Base-by-base conservation (phyloP, 345 rosid genomes). In the Turnera subulata region DNA sequence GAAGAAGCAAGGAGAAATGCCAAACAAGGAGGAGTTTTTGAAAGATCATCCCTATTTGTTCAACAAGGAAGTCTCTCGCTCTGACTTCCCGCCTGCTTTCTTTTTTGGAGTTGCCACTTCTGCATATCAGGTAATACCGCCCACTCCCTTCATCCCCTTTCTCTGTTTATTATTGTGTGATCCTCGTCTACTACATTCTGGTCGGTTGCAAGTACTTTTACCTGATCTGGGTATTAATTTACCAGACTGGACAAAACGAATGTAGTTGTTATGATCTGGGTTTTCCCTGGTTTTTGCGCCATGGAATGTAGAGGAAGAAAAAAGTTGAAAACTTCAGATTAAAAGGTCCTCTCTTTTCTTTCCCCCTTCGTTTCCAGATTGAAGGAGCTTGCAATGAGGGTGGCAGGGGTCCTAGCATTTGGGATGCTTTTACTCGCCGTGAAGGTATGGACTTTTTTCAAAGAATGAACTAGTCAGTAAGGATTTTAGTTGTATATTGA, bases 31-130 rank as follows among this genome's bases (percentile, higher is more conserved):
- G n/a, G 40, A 60, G 26, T 21, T 65, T 6, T 54, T 65, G 39
- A 63, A 46, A 42, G 64, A 56, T 9, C 47, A 46, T 49, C 35
- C 29, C 9, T 53, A 61, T 61, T 20, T 61, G 32, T 47, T 39
- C 13, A 9, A 23, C 2, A 62, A 18, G 47, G 43, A 62, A 45
- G 51, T 73, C 32, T 58, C 66, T 49, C 72, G 76, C 63, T 50
- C 58, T 55, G 70, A 83, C 21, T 83, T 83, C 71, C 85, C 83
- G 45, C 66, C 80, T 37, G 26, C 40, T 56, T 80, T 83, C 65
- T 60, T 80, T 21, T 83, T 80, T 56, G 89, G 89, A 37, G 80
- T 74, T 24, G 89, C 89, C 66, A 83, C 85, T 39, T 65, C 89
- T 50, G 76, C 89, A 29, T 80, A 80, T 60, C 89, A 82, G 78